Conservation (phyloP, 352 stramenopile genomes). For the Peronosclerospora sorghi region DNA sequence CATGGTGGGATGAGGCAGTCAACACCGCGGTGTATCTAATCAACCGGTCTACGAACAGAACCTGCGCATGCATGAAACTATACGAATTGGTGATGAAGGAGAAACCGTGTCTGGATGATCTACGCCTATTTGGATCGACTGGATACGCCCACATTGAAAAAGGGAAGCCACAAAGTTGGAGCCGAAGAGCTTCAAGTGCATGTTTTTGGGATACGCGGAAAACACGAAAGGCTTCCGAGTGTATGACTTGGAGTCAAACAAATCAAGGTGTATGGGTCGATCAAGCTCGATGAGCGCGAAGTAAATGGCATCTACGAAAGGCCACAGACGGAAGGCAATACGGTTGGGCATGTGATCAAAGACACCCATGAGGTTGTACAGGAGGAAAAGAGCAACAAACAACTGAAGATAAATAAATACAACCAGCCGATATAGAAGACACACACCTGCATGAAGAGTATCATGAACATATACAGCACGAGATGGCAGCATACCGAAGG, state of each 20-base stretch:
- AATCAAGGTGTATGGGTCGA: not conserved
- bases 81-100: not conserved
- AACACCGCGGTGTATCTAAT: not conserved
- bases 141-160: conserved; percentile 2
- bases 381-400: too few species aligned
- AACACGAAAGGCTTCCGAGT: not conserved
- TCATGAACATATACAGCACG: too few species aligned
- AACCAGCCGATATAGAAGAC: too few species aligned
- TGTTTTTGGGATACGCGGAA: conserved; percentile 3
- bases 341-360: too few species aligned
- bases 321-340: too few species aligned
- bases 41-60: not conserved
- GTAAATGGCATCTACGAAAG: conserved; percentile 4
- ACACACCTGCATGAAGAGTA: too few species aligned
- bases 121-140: conserved; percentile 3
- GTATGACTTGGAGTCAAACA: not conserved
- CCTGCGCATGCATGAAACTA: not conserved
- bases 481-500: too few species aligned
- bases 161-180: conserved; percentile 1
- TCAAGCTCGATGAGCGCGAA: not conserved
- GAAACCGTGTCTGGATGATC: not conserved
- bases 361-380: too few species aligned
- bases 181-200: conserved; percentile 1
- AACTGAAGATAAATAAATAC: too few species aligned
- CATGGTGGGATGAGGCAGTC: not conserved